A percentile compares a stretch with the other conserved stretches of the same genome.
phyloP scores from a whole-genome alignment of 2,329 filamentous ascomycete genomes.

The Plectosphaerella plurivora region DNA sequence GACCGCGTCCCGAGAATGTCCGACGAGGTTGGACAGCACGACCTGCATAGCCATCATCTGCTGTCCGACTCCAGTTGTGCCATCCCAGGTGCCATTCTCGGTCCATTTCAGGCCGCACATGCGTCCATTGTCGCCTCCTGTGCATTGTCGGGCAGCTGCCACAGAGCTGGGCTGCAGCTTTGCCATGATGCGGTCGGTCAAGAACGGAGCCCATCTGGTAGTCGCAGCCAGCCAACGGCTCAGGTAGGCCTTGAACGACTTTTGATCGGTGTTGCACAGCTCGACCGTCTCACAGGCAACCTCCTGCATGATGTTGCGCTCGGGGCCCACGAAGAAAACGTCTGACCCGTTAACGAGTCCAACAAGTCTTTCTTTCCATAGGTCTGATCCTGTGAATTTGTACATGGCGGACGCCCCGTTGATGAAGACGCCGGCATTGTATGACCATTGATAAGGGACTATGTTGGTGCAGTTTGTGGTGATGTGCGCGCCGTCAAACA shows the following conservation, averaged over 20 bases:
- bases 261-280: constrained; percentile 58
- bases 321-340: constrained; percentile 49
- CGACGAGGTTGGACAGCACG: constrained; percentile 56
- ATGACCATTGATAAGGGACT: constrained; percentile 62
- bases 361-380: constrained; percentile 56
- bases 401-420: constrained; percentile 66
- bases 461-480: constrained; percentile 52
- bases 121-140: constrained; percentile 49
- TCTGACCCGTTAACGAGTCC: constrained; percentile 49
- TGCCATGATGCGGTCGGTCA: constrained; percentile 45
- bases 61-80: constrained; percentile 59
- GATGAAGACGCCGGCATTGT: constrained; percentile 64
- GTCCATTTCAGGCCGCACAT: constrained; percentile 61
- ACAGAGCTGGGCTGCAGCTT: constrained; percentile 51
- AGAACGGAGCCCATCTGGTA: constrained; percentile 61
- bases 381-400: constrained; percentile 48
- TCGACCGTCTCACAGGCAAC: constrained; percentile 59
- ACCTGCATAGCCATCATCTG: constrained; percentile 68
- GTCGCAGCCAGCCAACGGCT: constrained; percentile 58
- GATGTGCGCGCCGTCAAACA: constrained; percentile 60
- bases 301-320: constrained; percentile 58
- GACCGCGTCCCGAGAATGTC: constrained; percentile 28
- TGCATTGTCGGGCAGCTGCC: constrained; percentile 53
- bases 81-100: constrained; percentile 49
- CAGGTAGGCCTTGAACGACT: constrained; percentile 61